Base-by-base conservation (phyloP, 139 green algal genomes). In the Tetraselmis chui region DNA sequence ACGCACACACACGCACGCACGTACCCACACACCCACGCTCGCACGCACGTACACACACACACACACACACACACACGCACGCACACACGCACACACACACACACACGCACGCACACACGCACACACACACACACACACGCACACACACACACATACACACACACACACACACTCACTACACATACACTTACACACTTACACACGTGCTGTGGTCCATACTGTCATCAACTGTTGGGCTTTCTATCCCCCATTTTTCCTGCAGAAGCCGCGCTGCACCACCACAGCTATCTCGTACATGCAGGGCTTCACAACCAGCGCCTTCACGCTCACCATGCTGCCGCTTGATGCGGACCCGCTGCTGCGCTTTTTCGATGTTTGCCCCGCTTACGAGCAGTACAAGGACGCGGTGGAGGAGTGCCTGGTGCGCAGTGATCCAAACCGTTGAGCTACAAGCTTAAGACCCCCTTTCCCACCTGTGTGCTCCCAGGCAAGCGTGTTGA, bases 351-450 rank as follows among this genome's bases (percentile, higher is more conserved):
- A 92, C 82, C 87, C 89, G 0, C 76, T 91, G 76, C 79, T 92
- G 59, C 86, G 89, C 32, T 91, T 91, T 82, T 92, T 88, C 80
- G 87, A 91, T 25, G 59, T 84, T 29, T 92, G 87, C 80, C 84
- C 83, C 26, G 81, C 59, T 0, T 92, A 91, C 76, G 31, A 32
- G 28, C 76, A 85, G 59, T 84, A 89, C 77, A 84, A 89, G 32
- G 86, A 87, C 30, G 79, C 75, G 59, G 83, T 77, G 1, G 81
- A 88, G 31, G 59, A 79, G 45, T 92, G 88, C 86, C 84, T 92
- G 88, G 58, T 89, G 84, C 81, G 88, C 45, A 5, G 45, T n/a
- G n/a, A n/a, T n/a, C n/a, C n/a, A n/a, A n/a, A n/a, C n/a, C n/a
- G n/a, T n/a, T n/a, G n/a, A n/a, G n/a, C n/a, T n/a, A n/a, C n/a